phyloP scores from a whole-genome alignment of 257 asterid species.

The Henckelia pumila region DNA sequence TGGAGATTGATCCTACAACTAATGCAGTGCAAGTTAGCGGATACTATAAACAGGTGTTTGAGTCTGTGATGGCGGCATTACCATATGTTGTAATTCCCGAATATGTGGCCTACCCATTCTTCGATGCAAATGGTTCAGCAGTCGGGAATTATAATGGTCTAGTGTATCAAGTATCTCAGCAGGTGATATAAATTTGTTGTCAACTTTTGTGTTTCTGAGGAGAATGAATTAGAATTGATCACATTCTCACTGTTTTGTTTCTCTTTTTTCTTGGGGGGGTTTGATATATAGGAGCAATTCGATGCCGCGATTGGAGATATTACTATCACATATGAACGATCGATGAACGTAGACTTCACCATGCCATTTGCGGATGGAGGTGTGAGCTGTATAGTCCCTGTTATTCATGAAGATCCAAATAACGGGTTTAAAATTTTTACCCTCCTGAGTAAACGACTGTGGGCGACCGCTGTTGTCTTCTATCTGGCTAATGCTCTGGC shows the following conservation, averaged over 20 bases:
- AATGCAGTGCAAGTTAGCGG: conserved; percentile 21
- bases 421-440: conserved; percentile 24
- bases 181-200: conserved; percentile 26
- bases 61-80: conserved; percentile 16
- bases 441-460: conserved; percentile 37
- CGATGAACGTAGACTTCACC: conserved; percentile 37
- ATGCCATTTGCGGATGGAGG: conserved; percentile 49
- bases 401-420: conserved; percentile 25
- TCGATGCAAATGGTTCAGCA: background rate
- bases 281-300: conserved; percentile 27
- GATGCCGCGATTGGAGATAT: conserved; percentile 49
- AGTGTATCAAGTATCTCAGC: background rate
- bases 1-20: conserved; percentile 16
- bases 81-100: conserved; percentile 20
- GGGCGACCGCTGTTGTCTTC: conserved; percentile 28
- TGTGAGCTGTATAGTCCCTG: conserved; percentile 30
- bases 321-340: conserved; percentile 41
- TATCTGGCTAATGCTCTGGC: conserved; percentile 29
- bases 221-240: background rate
- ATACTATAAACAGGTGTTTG: conserved; percentile 27
- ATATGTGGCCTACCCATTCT: conserved; percentile 9
- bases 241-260: background rate
- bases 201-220: conserved; percentile 18
- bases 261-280: conserved; percentile 10
- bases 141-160: conserved; percentile 20